Percentiles rank a stretch among this genome's conserved stretches.
Evolutionary conservation across 768 basidiomycete species (phyloP).

Genomic region (Russula compacta): DNA sequence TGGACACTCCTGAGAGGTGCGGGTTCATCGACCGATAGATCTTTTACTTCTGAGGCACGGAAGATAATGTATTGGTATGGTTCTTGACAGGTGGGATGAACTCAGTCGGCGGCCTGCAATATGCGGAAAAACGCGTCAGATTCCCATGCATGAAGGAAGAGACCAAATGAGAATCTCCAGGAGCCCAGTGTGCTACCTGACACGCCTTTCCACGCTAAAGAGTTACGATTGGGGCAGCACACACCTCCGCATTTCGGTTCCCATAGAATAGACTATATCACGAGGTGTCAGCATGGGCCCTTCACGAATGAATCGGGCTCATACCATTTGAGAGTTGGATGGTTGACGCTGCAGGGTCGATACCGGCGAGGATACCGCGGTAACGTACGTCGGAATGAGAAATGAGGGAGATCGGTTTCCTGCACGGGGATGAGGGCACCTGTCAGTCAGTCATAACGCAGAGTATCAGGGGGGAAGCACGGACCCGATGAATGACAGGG

Average conservation of each 20-base stretch:
- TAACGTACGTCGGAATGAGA: constrained; percentile 89
- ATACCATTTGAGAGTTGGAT: constrained; percentile 83
- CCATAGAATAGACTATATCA: constrained; percentile 68
- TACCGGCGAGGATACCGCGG: constrained; percentile 77
- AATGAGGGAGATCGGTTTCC: constrained; percentile 83
- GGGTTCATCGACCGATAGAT: constrained; percentile 75
- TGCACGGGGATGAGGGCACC: constrained; percentile 25
- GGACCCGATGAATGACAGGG: constrained; percentile 21
- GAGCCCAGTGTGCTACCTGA: constrained; percentile 32
- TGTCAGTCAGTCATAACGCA: background rate
- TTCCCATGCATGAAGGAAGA: background rate
- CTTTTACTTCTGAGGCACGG: constrained; percentile 83
- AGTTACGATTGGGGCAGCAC: constrained; percentile 21
- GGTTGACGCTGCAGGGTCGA: constrained; percentile 77
- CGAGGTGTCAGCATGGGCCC: background rate
- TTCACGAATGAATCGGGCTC: constrained; percentile 14
- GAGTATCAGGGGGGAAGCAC: background rate
- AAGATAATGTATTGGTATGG: constrained; percentile 89
- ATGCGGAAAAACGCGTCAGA: constrained; percentile 25
- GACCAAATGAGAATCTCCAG: constrained; percentile 28
- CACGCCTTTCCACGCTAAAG: constrained; percentile 30
- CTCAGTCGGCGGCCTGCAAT: constrained; percentile 53
- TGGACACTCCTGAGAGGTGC: constrained; percentile 51
- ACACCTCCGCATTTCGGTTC: constrained; percentile 76
- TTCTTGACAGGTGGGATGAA: constrained; percentile 79